These are phyloP conservation scores for Brettanomyces nanus DNA, from an alignment of 805 yeast species.

Conservation along the genomic window DNA sequence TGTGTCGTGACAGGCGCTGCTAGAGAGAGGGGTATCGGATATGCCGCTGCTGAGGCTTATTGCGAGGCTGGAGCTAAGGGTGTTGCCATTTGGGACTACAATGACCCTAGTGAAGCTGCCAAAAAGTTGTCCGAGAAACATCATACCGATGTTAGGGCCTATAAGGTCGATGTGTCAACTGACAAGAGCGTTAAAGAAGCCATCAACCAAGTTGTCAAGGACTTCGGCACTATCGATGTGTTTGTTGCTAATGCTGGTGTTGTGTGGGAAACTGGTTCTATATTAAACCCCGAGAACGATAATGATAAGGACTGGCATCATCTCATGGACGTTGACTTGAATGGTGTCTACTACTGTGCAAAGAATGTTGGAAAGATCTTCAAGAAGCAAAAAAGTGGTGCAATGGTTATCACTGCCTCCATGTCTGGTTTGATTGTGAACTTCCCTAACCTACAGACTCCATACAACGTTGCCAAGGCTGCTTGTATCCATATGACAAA, in stretches of 20 bases:
- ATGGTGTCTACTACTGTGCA: constrained; percentile 46
- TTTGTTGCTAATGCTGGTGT: constrained; percentile 82
- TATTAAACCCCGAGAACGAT: constrained; percentile 27
- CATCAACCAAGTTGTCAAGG: constrained; percentile 25
- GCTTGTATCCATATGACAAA: constrained; percentile 41
- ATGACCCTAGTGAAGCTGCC: constrained; percentile 17
- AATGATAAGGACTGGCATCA: constrained; percentile 24
- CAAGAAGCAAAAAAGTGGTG: constrained; percentile 39
- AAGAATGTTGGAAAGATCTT: constrained; percentile 41
- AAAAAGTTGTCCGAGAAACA: constrained; percentile 17
- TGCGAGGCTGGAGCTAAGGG: constrained; percentile 81
- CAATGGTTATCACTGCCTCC: constrained; percentile 45
- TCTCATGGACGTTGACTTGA: constrained; percentile 42
- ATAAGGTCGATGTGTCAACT: constrained; percentile 31
- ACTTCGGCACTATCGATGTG: constrained; percentile 71
- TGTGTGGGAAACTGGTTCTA: constrained; percentile 27
- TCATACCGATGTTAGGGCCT: constrained; percentile 18
- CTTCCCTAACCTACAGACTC: constrained; percentile 45
- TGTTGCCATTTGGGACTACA: constrained; percentile 42
- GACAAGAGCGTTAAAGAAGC: constrained; percentile 26
- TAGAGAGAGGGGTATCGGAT: constrained; percentile 60
- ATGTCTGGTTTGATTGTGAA: constrained; percentile 49
- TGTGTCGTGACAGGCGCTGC: constrained; percentile 85
- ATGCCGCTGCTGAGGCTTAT: constrained; percentile 71
- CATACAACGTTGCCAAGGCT: constrained; percentile 43